Conservation (phyloP, 768 basidiomycete genomes). For the Brasilioporus rufonigricans region DNA sequence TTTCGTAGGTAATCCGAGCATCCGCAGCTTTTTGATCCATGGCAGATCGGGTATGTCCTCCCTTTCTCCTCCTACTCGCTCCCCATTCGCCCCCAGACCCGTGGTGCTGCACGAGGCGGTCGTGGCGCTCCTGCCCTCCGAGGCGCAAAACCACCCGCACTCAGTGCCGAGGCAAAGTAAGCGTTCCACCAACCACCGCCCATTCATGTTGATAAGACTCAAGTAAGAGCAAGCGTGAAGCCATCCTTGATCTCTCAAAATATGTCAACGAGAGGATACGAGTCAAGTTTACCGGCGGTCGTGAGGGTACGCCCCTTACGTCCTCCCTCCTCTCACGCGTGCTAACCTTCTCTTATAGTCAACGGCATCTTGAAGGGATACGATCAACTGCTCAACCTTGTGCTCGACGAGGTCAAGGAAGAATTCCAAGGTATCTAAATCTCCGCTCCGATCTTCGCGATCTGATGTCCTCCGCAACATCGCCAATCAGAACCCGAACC, state of each 20-base stretch:
- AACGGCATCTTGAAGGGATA: constrained; percentile 92
- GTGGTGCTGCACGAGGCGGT: constrained; percentile 52
- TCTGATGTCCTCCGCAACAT: constrained; percentile 7
- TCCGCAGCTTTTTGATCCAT: constrained; percentile 16
- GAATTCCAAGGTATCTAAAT: constrained; percentile 57
- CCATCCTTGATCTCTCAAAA: constrained; percentile 92
- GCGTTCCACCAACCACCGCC: constrained; percentile 6
- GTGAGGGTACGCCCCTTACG: constrained; percentile 65
- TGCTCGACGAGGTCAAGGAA: constrained; percentile 94
- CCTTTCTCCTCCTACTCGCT: background rate
- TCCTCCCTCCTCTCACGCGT: background rate
- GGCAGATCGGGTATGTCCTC: constrained; percentile 32
- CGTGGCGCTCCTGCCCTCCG: constrained; percentile 37
- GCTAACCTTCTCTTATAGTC: constrained; percentile 46
- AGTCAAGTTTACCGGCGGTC: constrained; percentile 97
- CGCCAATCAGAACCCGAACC: constrained; percentile 55
- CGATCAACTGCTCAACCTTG: constrained; percentile 94
- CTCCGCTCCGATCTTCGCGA: constrained; percentile 10
- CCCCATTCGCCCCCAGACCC: constrained; percentile 46
- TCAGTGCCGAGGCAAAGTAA: constrained; percentile 27
- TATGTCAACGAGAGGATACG: constrained; percentile 90
- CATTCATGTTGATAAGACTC: constrained; percentile 30
- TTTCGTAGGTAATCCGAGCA: constrained; percentile 15
- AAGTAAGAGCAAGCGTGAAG: constrained; percentile 68
- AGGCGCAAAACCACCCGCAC: constrained; percentile 16